phyloP scores from a whole-genome alignment of 441 rosid species.

The Erodium texanum region DNA sequence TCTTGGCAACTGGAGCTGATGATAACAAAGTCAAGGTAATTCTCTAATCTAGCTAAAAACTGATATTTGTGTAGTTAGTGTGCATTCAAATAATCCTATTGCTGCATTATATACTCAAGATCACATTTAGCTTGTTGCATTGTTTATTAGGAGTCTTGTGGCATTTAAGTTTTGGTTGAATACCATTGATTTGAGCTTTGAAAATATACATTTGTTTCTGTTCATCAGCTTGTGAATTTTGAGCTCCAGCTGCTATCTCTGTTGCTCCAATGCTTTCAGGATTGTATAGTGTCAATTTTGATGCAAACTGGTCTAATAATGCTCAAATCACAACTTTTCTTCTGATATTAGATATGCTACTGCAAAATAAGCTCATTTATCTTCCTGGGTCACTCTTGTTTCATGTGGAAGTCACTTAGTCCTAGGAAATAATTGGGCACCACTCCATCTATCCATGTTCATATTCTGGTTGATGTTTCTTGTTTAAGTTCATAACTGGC shows the following conservation, averaged over 20 bases:
- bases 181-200: background rate
- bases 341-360: background rate
- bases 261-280: background rate
- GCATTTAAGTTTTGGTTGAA: background rate
- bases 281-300: background rate
- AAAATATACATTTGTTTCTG: background rate
- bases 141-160: background rate
- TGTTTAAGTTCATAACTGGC: background rate
- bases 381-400: background rate
- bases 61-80: slow-evolving; percentile 2
- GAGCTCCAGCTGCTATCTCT: background rate
- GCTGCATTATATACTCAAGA: background rate
- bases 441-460: background rate
- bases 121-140: background rate
- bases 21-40: slow-evolving; percentile 96
- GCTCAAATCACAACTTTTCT: background rate
- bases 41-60: background rate
- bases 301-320: background rate
- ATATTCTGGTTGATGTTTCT: background rate
- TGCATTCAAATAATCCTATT: background rate
- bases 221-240: background rate
- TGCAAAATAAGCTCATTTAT: background rate
- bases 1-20: slow-evolving; percentile 95
- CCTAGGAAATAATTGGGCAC: background rate
- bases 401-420: background rate